Evolutionary conservation across 208 protist genomes (phyloP), one percentile per base, ranked within the genome.

Genomic region (Porcisia hertigi): DNA sequence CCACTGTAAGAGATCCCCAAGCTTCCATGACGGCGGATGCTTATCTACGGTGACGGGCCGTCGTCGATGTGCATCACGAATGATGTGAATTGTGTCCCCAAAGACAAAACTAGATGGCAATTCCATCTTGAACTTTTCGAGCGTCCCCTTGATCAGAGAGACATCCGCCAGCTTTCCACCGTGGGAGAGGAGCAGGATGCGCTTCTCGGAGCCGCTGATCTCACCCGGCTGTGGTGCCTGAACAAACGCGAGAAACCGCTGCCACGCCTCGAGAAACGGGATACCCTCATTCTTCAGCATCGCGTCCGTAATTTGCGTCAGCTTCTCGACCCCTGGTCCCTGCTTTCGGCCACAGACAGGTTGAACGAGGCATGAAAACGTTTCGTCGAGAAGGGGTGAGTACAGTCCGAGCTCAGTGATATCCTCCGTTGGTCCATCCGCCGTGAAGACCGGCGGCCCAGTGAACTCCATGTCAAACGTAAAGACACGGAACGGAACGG

Each of bases 401-500:
- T 96, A 97, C 49, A 95, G 71, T 1, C 92, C 94, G 20, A 97
- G 74, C 77, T 97, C 92, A 6, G 91, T 96, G 73, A 97, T 97
- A 76, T 96, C 92, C 75, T 95, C 89, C 30, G 92, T 96, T 1
- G 94, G 94, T 16, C 94, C 94, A 3, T 94, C 87, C 1, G 91
- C 80, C 12, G 89, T 91, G 78, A 97, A 97, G 14, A 90, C 89
- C 18, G 92, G 94, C 6, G 90, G 90, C 6, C 90, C 91, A 11
- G 92, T 95, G 73, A 96, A 97, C 81, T 97, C 91, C 83, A 97
- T 92, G 73, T 97, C 94, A 80, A 97, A 97, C 41, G 85, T 88
- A 58, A 93, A 95, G 0, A 96, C 85, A 14, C 91, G 87, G 75
- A 97, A 96, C 5, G 94, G 94, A 18, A 97, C 92, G 39, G 88